These are phyloP conservation scores for Talaromyces thailandensis DNA, from an alignment of 495 filamentous ascomycete species.

Conservation along the genomic window DNA sequence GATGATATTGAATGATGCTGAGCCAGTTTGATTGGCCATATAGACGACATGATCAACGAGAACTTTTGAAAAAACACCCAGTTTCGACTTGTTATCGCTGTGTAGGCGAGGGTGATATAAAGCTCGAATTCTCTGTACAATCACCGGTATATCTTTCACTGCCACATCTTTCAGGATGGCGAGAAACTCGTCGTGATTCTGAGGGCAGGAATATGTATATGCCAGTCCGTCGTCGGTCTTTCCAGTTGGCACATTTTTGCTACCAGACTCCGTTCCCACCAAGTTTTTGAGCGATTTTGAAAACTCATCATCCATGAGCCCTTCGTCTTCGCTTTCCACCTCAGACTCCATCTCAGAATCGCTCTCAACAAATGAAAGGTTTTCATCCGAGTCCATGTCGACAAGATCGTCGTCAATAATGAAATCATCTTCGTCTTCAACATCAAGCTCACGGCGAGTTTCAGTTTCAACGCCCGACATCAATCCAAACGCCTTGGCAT, in stretches of 20 bases:
- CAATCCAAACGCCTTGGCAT: constrained; percentile 50
- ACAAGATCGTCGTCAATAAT: constrained; percentile 80
- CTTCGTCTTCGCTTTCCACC: constrained; percentile 34
- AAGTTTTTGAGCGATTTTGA: constrained; percentile 16
- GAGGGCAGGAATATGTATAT: constrained; percentile 78
- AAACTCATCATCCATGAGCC: constrained; percentile 35
- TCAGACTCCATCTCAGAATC: constrained; percentile 51
- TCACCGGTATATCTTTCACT: constrained; percentile 56
- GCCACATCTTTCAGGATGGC: constrained; percentile 50
- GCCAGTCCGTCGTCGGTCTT: constrained; percentile 43
- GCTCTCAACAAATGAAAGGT: constrained; percentile 40
- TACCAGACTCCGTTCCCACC: background rate
- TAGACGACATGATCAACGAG: constrained; percentile 73
- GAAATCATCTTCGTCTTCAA: constrained; percentile 92
- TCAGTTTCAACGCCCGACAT: constrained; percentile 19
- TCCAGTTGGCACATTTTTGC: constrained; percentile 3
- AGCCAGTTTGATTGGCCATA: constrained; percentile 43
- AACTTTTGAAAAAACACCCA: constrained; percentile 61
- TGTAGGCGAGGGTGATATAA: constrained; percentile 83
- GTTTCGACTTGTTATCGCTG: constrained; percentile 72
- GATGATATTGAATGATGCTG: constrained; percentile 47
- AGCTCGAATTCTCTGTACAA: constrained; percentile 82
- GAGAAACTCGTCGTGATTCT: constrained; percentile 65
- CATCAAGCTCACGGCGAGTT: constrained; percentile 33
- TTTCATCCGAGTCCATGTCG: constrained; percentile 43